phyloP scores from a whole-genome alignment of 805 yeast species.

The Cyberlindnera maclurae region DNA sequence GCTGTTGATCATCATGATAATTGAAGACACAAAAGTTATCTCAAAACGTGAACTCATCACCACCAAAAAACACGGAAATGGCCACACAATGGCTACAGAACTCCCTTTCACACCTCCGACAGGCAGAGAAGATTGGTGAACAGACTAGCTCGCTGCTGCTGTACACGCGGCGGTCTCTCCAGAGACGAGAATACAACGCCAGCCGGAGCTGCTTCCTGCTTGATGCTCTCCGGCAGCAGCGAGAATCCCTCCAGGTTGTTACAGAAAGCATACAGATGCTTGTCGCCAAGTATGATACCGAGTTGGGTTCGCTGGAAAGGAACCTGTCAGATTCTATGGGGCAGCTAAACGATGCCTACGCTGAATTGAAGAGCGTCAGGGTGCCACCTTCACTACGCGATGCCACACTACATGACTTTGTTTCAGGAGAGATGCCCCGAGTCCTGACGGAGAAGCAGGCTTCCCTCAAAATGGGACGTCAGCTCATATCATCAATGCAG shows the following conservation, averaged over 20 bases:
- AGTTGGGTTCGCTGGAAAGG: slow-evolving; percentile 4
- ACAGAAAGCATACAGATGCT: not conserved
- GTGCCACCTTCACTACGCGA: not conserved
- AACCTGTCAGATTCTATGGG: slow-evolving; percentile 28
- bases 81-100: slow-evolving; percentile 31
- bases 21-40: no score
- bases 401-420: slow-evolving; percentile 38
- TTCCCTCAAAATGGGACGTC: not conserved
- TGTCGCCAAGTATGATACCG: not conserved
- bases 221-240: slow-evolving; percentile 41
- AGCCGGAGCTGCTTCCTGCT: slow-evolving; percentile 38
- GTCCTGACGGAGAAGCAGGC: slow-evolving; percentile 1
- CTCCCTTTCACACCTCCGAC: slow-evolving; percentile 40
- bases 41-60: not conserved
- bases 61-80: not conserved
- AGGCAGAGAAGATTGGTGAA: slow-evolving; percentile 46
- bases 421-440: slow-evolving; percentile 30
- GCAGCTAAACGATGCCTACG: slow-evolving; percentile 28
- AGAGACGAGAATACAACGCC: slow-evolving; percentile 33
- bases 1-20: no score
- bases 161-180: slow-evolving; percentile 30
- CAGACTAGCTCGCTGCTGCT: slow-evolving; percentile 38
- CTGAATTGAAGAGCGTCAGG: slow-evolving; percentile 23
- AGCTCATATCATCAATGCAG: slow-evolving; percentile 1
- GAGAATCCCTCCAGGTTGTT: slow-evolving; percentile 24